Evolutionary conservation across 768 basidiomycete species (phyloP), one percentile per base, ranked within the genome.

Genomic region (Agrocybe pediades): DNA sequence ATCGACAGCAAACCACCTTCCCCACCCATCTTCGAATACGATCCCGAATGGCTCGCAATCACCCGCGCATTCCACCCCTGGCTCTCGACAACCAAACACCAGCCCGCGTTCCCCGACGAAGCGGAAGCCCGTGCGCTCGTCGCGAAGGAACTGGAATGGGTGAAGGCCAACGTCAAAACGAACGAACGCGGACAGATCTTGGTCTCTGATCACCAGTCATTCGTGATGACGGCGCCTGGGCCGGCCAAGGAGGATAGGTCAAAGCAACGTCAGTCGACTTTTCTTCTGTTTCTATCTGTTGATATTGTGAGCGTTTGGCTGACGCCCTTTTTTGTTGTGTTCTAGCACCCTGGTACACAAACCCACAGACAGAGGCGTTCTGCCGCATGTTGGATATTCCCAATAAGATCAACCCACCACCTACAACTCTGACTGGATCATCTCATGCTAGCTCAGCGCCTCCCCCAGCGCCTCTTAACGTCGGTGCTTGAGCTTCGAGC

Each of bases 41-140:
- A 98, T 63, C 86, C 87, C 0, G 86, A 93, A 66, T 99, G 97
- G 97, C 84, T 98, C 43, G 95, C 94, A 0, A 93, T 99, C 63
- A 86, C 85, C 4, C 88, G 91, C 6, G 93, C 92, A 0, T 89
- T 95, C 59, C 83, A 93, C 55, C 86, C 87, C 0, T 88, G 80
- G 71, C 80, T 98, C 56, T 86, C 89, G 2, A 78, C 79, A 5
- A 60, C 66, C 3, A 73, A 64, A 6, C 60, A 62, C 0, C 88
- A 88, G 56, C 66, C 66, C 0, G 61, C 75, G 0, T 87, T 92
- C 61, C 94, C 95, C 0, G 76, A 79, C 0, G 78, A 81, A 46
- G 68, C 71, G 0, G 68, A 80, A 15, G 77, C 83, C 0, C 72
- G 80, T 17, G 74, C 68, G 2, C 74, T 85, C 41, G 82, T 97